phyloP scores from a whole-genome alignment of 148 eudicot species.

The Persicaria maculosa region DNA sequence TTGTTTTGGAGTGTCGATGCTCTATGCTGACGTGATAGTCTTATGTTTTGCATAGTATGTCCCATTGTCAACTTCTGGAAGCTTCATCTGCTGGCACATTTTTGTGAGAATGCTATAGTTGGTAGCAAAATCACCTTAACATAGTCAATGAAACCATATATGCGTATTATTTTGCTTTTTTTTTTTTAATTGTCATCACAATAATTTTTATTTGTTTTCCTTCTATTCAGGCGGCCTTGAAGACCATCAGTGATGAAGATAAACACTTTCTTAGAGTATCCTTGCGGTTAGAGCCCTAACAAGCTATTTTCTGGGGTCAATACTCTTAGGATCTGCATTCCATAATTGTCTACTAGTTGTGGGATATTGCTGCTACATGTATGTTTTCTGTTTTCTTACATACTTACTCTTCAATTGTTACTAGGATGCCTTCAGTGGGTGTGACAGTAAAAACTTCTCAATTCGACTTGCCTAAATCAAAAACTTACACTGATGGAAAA shows the following conservation, averaged over 20 bases:
- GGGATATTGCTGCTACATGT: constrained; percentile 3
- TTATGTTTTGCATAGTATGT: not conserved
- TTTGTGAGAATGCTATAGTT: not conserved
- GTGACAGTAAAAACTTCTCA: constrained; percentile 57
- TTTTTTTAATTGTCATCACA: not conserved
- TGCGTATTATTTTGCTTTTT: not conserved
- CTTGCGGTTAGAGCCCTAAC: constrained; percentile 46
- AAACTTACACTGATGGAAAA: constrained; percentile 47
- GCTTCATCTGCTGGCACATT: not conserved
- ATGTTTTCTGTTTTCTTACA: constrained; percentile 7
- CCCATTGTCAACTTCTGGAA: not conserved
- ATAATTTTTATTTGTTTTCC: not conserved
- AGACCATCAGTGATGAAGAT: constrained; percentile 90
- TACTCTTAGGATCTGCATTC: not conserved
- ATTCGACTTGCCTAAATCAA: constrained; percentile 52
- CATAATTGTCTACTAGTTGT: not conserved
- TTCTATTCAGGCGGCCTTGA: constrained; percentile 72
- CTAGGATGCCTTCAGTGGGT: constrained; percentile 75
- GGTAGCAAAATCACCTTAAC: constrained; percentile 1
- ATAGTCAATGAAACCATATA: not conserved
- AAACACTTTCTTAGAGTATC: constrained; percentile 85
- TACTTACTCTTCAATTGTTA: constrained; percentile 14
- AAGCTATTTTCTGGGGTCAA: constrained; percentile 1
- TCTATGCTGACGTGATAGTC: not conserved
- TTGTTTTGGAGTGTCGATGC: not conserved